These are phyloP conservation scores for Fusarium sp. DNA, from an alignment of 2,329 filamentous ascomycete species.

Conservation along the genomic window DNA sequence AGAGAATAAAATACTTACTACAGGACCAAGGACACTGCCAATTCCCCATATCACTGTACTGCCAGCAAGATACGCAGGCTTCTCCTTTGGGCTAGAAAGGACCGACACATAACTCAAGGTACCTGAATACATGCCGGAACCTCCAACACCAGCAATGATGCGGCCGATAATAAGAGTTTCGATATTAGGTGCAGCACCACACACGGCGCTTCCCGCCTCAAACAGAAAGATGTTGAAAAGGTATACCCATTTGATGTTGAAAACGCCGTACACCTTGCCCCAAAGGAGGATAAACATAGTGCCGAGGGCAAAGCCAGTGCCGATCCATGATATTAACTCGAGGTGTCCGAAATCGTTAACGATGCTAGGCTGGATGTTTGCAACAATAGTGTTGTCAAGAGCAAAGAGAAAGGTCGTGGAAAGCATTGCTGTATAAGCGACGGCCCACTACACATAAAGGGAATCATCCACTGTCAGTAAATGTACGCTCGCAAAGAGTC, in stretches of 20 bases:
- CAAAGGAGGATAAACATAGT: not conserved
- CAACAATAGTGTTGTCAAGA: not conserved
- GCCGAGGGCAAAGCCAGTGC: not conserved
- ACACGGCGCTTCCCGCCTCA: not conserved
- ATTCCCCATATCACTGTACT: not conserved
- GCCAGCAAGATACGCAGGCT: not conserved
- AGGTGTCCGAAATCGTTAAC: not conserved
- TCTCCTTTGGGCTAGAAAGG: not conserved
- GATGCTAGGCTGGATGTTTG: not conserved
- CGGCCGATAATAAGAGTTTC: not conserved
- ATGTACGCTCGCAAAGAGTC: accelerated
- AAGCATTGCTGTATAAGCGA: not conserved
- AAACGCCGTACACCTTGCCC: not conserved
- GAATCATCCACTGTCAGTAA: not conserved
- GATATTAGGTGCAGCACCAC: not conserved
- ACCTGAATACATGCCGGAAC: conserved; percentile 8
- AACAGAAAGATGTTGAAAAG: not conserved
- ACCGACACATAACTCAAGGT: conserved; percentile 3
- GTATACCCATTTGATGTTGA: not conserved
- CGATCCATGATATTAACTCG: conserved; percentile 6
- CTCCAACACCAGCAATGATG: not conserved
- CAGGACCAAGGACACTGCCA: not conserved
- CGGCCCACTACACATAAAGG: not conserved
- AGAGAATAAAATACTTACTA: accelerated
- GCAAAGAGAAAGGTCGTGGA: conserved; percentile 4